These are phyloP conservation scores for Sugiyamaella boreocaroliniensis DNA, from an alignment of 805 yeast genomes.

Conservation along the genomic window DNA sequence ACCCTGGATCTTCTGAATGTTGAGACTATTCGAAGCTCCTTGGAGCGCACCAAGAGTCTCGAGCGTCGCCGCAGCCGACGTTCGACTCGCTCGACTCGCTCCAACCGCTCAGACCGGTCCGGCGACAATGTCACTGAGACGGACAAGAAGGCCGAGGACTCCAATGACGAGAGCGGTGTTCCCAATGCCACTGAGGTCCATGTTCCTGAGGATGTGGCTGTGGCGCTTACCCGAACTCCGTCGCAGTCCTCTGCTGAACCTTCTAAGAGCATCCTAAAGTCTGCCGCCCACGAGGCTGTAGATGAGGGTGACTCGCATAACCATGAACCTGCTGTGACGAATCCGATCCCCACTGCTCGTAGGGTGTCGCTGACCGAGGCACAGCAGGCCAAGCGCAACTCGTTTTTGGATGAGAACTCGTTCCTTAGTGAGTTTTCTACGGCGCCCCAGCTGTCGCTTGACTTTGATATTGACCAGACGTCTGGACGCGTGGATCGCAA, in stretches of 20 bases:
- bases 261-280: slow-evolving; percentile 17
- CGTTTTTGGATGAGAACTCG: background rate
- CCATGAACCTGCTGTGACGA: background rate
- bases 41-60: slow-evolving; percentile 31
- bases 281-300: slow-evolving; percentile 1
- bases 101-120: background rate
- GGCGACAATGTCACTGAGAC: background rate
- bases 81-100: slow-evolving; percentile 13
- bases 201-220: slow-evolving; percentile 10
- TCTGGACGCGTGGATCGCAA: slow-evolving; percentile 7
- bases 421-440: slow-evolving; percentile 1
- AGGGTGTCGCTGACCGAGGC: background rate
- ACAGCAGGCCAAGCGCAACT: background rate
- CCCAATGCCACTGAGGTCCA: slow-evolving; percentile 29
- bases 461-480: slow-evolving; percentile 10
- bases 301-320: background rate
- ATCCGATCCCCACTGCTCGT: background rate
- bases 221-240: background rate
- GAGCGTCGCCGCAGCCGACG: slow-evolving; percentile 30
- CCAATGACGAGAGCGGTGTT: slow-evolving; percentile 20
- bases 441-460: slow-evolving; percentile 7
- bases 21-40: slow-evolving; percentile 29
- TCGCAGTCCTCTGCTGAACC: slow-evolving; percentile 3
- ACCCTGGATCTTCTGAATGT: slow-evolving; percentile 28
- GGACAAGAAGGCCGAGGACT: background rate